Base-by-base conservation (phyloP, 2,329 filamentous ascomycete species). In the Onygenales sp. region DNA sequence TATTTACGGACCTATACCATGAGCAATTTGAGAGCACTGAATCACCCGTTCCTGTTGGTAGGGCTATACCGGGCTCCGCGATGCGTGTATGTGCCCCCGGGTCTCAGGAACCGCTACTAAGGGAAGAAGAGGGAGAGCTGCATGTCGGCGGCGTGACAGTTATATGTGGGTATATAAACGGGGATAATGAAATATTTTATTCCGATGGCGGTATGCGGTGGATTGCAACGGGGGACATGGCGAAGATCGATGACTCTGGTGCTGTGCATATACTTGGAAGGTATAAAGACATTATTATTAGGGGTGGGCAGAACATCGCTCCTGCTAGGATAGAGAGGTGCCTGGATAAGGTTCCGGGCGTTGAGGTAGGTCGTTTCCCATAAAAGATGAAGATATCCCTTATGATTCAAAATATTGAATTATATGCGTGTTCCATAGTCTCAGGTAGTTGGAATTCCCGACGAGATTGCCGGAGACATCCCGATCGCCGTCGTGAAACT, bases 271-370 rank as follows among this genome's bases (percentile, higher is more conserved):
- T 76, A 32, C 56, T 71, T 3, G 73, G 72, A 5, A 59, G 74
- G 35, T 75, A 74, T 59, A 75, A 76, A 58, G 74, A 76, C 47
- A 52, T 75, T 33, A 74, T 75, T 36, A 75, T 75, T 54, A 66
- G 73, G 8, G 74, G 70, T 3, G 73, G 71, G n/a, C 69, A 73
- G 52, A 76, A 75, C 21, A 71, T 75, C 14, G 63, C 69, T n/a
- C 72, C 73, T 0, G 57, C 63, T 5, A 65, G 57, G 44, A 66
- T 75, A 27, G 72, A 75, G 64, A 39, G 36, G 13, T 39, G 36
- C 2, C 64, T 77, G 10, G 60, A 64, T 1, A 66, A 69, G 38
- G 58, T 70, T n/a, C 56, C 62, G 1, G 70, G 65, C 3, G 57
- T 65, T 1, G 54, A 71, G 60, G 67, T 60, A 21, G 51, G 51